Evolutionary conservation across 768 basidiomycete genomes (phyloP).

Genomic region (Trametes punicea): DNA sequence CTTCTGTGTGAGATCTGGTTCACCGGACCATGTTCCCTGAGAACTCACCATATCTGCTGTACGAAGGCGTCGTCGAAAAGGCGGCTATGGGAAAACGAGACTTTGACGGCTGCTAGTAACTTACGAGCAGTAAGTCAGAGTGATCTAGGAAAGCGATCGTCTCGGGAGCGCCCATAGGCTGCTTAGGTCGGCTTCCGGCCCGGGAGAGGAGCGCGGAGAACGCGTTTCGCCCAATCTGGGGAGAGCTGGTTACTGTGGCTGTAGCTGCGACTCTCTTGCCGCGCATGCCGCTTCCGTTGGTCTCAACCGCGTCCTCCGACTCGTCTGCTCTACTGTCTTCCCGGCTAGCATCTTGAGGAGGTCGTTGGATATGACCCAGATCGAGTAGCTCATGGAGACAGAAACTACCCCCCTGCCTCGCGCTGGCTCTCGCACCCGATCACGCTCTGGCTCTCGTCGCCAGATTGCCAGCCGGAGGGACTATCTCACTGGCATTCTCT

Average conservation of each 20-base stretch:
- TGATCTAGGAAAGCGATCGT: neutral
- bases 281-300: too few species aligned
- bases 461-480: constrained; percentile 27
- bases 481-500: constrained; percentile 58
- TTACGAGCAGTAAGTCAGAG: too few species aligned
- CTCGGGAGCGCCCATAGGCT: neutral
- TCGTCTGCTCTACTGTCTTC: too few species aligned
- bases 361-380: neutral
- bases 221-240: neutral
- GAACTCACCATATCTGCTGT: constrained; percentile 7
- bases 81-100: neutral
- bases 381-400: constrained; percentile 9
- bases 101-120: too few species aligned
- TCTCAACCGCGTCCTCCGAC: too few species aligned
- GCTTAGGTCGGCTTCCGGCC: neutral
- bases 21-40: neutral
- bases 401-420: constrained; percentile 4
- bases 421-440: constrained; percentile 12
- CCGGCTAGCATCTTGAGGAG: too few species aligned
- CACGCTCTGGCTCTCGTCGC: constrained; percentile 6
- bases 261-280: too few species aligned
- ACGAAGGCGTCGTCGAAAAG: neutral
- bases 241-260: too few species aligned
- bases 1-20: neutral
- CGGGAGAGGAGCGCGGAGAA: neutral